Evolutionary conservation across 345 rosid species (phyloP).

Genomic region (Gossypium thurberi): DNA sequence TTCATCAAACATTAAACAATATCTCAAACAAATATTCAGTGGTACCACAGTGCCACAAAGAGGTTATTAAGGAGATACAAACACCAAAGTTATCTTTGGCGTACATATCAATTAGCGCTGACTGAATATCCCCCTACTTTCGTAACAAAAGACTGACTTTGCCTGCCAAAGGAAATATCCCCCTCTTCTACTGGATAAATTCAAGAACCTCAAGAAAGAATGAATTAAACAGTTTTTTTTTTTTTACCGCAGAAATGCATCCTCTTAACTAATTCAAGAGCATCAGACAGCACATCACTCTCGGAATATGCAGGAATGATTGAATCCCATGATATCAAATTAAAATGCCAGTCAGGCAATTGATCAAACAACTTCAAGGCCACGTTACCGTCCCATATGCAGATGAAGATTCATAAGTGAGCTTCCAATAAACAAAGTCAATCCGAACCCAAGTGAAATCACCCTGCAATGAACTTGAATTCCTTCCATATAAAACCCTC

Average conservation of each 20-base stretch:
- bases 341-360: slow-evolving; percentile 55
- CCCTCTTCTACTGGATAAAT: slow-evolving; percentile 38
- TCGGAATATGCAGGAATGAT: slow-evolving; percentile 42
- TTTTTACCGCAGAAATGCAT: slow-evolving; percentile 68
- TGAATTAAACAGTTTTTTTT: slow-evolving; percentile 35
- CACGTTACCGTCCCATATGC: slow-evolving; percentile 34
- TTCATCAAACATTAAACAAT: slow-evolving; percentile 66
- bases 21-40: slow-evolving; percentile 53
- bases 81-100: slow-evolving; percentile 38
- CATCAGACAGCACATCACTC: slow-evolving; percentile 33
- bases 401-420: slow-evolving; percentile 54
- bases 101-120: slow-evolving; percentile 63
- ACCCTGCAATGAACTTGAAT: slow-evolving; percentile 67
- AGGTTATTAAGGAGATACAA: slow-evolving; percentile 66
- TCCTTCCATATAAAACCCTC: slow-evolving; percentile 42
- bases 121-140: slow-evolving; percentile 60
- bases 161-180: slow-evolving; percentile 47
- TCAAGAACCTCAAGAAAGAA: slow-evolving; percentile 53
- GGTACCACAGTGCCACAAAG: slow-evolving; percentile 50
- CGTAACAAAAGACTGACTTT: slow-evolving; percentile 53
- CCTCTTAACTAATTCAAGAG: slow-evolving; percentile 45
- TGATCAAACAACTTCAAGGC: slow-evolving; percentile 54
- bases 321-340: slow-evolving; percentile 80
- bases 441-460: slow-evolving; percentile 45
- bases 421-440: slow-evolving; percentile 47